Evolutionary conservation across 331 rosid species (phyloP).

Genomic region (Malus hybrid): DNA sequence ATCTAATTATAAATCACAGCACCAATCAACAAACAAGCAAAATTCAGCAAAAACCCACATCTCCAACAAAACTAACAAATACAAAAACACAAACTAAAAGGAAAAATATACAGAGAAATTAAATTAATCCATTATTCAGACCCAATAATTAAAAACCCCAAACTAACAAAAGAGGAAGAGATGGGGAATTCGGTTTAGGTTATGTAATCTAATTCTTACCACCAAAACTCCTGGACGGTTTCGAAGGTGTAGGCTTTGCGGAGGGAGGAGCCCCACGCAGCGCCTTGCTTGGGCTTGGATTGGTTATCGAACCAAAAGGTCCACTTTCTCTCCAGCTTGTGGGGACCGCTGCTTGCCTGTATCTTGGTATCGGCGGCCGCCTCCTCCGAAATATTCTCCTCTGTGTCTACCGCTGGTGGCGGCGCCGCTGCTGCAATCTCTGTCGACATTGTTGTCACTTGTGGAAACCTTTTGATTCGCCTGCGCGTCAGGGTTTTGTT

Average conservation of each 20-base stretch:
- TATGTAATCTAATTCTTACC: conserved; percentile 25
- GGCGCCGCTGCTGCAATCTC: conserved; percentile 31
- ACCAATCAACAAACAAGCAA: background rate
- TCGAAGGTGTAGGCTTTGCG: conserved; percentile 74
- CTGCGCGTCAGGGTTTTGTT: background rate
- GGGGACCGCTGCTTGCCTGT: conserved; percentile 18
- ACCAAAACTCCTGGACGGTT: conserved; percentile 90
- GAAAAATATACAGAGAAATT: background rate
- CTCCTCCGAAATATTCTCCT: conserved; percentile 4
- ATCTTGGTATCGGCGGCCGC: conserved; percentile 17
- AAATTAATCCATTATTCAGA: background rate
- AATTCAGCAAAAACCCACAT: background rate
- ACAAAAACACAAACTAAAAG: background rate
- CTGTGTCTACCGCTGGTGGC: conserved; percentile 11
- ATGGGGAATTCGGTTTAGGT: background rate
- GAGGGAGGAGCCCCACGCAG: conserved; percentile 81
- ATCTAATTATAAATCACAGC: background rate
- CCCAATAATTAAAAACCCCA: background rate
- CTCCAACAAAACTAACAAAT: background rate
- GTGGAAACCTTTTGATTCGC: background rate
- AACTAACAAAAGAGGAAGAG: background rate
- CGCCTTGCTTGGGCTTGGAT: conserved; percentile 79
- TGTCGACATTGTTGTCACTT: conserved; percentile 42
- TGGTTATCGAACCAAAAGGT: conserved; percentile 92
- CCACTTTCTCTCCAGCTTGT: conserved; percentile 79